phyloP scores from a whole-genome alignment of 2,329 filamentous ascomycete genomes.

The Ceratocystis cacaofunesta region DNA sequence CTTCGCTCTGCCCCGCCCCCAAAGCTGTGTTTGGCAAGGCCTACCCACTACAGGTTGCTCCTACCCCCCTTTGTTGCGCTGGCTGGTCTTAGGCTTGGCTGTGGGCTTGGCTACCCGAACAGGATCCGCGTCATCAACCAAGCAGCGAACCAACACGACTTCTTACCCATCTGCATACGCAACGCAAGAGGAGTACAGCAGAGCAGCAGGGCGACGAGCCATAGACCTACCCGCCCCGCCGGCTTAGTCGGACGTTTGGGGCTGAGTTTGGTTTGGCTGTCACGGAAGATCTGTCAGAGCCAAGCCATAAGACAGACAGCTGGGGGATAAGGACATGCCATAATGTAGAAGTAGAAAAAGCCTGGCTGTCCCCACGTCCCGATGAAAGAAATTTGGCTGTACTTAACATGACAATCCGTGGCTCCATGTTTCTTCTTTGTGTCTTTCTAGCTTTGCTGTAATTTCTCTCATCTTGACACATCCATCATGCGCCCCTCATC shows the following conservation, averaged over 20 bases:
- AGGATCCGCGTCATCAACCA: background rate
- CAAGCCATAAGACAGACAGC: background rate
- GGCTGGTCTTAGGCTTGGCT: background rate
- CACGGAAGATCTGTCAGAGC: background rate
- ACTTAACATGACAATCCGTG: background rate
- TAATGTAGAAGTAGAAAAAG: background rate
- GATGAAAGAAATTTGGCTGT: background rate
- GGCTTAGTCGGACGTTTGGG: background rate
- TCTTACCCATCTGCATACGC: background rate
- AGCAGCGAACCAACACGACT: background rate
- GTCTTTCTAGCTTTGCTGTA: background rate
- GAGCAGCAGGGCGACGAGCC: background rate
- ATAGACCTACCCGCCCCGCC: background rate
- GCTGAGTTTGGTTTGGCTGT: background rate
- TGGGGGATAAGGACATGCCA: background rate
- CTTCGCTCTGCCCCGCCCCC: background rate
- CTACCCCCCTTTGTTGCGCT: background rate
- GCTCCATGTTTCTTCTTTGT: background rate
- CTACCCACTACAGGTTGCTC: background rate
- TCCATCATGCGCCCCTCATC: constrained; percentile 8
- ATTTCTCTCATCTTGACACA: background rate
- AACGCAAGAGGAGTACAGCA: background rate
- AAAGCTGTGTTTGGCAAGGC: background rate
- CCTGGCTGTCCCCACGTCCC: background rate
- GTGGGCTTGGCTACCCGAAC: background rate